A percentile compares a stretch with the other conserved stretches of the same genome.
These are phyloP conservation scores for Lipomyces chichibuensis DNA, from an alignment of 805 yeast genomes.

Conservation along the genomic window DNA sequence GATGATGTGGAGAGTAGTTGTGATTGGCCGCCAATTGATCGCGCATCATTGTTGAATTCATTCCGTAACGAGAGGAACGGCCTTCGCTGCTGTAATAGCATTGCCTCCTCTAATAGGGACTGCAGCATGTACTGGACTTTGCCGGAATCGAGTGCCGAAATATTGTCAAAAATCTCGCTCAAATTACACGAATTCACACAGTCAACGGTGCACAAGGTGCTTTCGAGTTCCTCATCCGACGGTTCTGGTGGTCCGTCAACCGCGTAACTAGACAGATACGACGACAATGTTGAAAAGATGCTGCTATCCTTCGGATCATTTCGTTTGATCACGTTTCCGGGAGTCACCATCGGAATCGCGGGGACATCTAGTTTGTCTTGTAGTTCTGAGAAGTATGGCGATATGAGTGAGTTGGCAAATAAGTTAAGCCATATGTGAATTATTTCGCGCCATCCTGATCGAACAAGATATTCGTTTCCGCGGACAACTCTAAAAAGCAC, in stretches of 20 bases:
- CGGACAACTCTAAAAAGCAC: conserved; percentile 78
- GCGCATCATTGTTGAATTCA: conserved; percentile 12
- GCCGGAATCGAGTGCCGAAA: conserved; percentile 45
- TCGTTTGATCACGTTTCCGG: conserved; percentile 62
- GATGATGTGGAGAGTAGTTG: background rate
- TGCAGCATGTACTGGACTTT: conserved; percentile 21
- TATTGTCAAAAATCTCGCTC: conserved; percentile 56
- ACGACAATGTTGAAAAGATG: conserved; percentile 85
- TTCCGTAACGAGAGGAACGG: conserved; percentile 16
- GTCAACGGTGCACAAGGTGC: conserved; percentile 78
- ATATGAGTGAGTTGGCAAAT: conserved; percentile 72
- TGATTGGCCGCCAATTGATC: background rate
- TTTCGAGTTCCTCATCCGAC: conserved; percentile 86
- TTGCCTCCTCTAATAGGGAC: conserved; percentile 27
- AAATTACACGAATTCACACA: conserved; percentile 76
- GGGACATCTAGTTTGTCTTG: conserved; percentile 60
- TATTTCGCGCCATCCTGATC: conserved; percentile 62
- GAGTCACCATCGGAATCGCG: conserved; percentile 61
- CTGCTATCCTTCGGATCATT: conserved; percentile 74
- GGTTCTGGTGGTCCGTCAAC: conserved; percentile 87
- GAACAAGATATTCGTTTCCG: conserved; percentile 56
- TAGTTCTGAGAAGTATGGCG: conserved; percentile 51
- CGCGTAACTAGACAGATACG: conserved; percentile 81
- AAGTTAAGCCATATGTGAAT: conserved; percentile 63
- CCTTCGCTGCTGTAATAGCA: conserved; percentile 22